Percentiles rank a stretch among this genome's conserved stretches.
These are phyloP conservation scores for Hygrophorus russula DNA, from an alignment of 768 basidiomycete species.

Conservation along the genomic window DNA sequence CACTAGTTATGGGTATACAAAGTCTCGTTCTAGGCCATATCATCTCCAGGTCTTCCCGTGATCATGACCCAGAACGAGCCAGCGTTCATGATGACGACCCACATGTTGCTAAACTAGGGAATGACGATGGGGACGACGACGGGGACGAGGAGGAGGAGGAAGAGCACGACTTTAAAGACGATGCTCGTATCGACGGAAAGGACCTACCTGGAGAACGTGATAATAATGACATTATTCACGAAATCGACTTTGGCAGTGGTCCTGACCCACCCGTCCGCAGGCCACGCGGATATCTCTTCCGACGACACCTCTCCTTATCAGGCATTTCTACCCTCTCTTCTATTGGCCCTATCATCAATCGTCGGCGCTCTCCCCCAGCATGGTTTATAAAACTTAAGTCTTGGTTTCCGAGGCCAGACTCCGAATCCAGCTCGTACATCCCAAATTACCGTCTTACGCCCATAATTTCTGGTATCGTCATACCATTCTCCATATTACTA, in stretches of 20 bases:
- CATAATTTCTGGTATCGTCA: slow-evolving; percentile 54
- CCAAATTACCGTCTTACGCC: slow-evolving; percentile 56
- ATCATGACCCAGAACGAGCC: neutral
- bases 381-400: slow-evolving; percentile 10
- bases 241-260: slow-evolving; percentile 7
- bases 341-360: neutral
- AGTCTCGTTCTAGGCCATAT: no score
- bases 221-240: slow-evolving; percentile 9
- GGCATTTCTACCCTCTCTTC: slow-evolving; percentile 8
- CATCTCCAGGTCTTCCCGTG: no score
- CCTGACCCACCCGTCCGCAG: neutral
- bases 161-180: slow-evolving; percentile 5
- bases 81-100: neutral
- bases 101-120: neutral
- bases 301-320: slow-evolving; percentile 3
- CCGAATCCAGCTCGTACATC: slow-evolving; percentile 19
- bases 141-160: slow-evolving; percentile 6
- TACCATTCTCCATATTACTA: slow-evolving; percentile 72
- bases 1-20: no score
- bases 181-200: neutral
- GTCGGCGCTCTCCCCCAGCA: neutral
- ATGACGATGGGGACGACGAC: neutral
- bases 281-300: neutral
- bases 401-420: slow-evolving; percentile 14
- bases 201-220: slow-evolving; percentile 1